A percentile compares a stretch with the other conserved stretches of the same genome.
Evolutionary conservation across 805 yeast species (phyloP).

Genomic region (Torulaspora gathmanii): DNA sequence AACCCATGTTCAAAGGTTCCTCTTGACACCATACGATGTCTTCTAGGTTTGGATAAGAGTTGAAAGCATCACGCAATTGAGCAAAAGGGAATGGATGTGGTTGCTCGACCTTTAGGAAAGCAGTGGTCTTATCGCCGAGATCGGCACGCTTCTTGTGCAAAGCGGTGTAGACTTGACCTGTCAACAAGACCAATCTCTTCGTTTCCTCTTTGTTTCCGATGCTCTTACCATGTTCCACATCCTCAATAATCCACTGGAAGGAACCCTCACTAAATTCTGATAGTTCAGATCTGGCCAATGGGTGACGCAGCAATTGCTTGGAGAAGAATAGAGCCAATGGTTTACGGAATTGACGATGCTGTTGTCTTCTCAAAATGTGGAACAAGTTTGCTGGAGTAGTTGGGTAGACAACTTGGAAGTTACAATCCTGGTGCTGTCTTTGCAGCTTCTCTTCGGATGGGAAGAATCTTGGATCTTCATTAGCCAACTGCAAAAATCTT

Average conservation of each 20-base stretch:
- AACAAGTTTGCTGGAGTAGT: slow-evolving; percentile 95
- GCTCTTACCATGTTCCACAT: slow-evolving; percentile 73
- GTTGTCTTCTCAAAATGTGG: slow-evolving; percentile 97
- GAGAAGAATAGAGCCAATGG: slow-evolving; percentile 87
- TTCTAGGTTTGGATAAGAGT: slow-evolving; percentile 72
- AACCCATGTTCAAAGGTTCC: slow-evolving; percentile 97
- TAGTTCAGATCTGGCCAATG: slow-evolving; percentile 85
- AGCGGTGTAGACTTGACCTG: slow-evolving; percentile 95
- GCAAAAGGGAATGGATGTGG: slow-evolving; percentile 98
- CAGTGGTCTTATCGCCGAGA: slow-evolving; percentile 73
- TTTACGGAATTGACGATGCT: slow-evolving; percentile 98
- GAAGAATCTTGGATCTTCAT: slow-evolving; percentile 93
- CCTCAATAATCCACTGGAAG: slow-evolving; percentile 96
- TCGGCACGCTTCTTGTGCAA: slow-evolving; percentile 83
- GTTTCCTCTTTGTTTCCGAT: slow-evolving; percentile 77
- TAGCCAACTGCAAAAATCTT: slow-evolving; percentile 91
- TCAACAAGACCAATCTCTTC: slow-evolving; percentile 75
- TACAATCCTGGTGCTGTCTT: slow-evolving; percentile 98
- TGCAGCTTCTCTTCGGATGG: slow-evolving; percentile 84
- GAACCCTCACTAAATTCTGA: slow-evolving; percentile 85
- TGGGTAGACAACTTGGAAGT: slow-evolving; percentile 97
- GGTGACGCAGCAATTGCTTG: slow-evolving; percentile 91
- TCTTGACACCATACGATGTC: slow-evolving; percentile 98
- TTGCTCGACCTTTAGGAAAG: slow-evolving; percentile 87
- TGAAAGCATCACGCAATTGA: slow-evolving; percentile 78